Percentiles rank a stretch among this genome's conserved stretches.
These are phyloP conservation scores for Phyllosticta citribraziliensis DNA, from an alignment of 2,329 filamentous ascomycete species.

Conservation along the genomic window DNA sequence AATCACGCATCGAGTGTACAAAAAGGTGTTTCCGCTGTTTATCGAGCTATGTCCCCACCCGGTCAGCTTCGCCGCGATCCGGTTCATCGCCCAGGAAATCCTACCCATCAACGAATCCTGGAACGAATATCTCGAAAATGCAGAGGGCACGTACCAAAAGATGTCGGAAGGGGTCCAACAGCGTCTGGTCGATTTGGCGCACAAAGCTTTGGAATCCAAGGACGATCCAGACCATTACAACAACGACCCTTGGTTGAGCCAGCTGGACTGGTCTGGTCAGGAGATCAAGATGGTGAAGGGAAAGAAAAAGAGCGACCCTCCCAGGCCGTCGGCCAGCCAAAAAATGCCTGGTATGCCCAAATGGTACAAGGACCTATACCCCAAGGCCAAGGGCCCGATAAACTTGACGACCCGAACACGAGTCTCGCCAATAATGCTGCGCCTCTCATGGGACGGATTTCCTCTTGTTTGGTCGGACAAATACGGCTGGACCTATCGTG, in stretches of 20 bases:
- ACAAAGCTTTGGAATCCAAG: conserved; percentile 69
- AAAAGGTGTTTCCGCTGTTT: conserved; percentile 85
- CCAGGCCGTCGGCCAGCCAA: conserved; percentile 67
- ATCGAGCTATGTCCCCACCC: conserved; percentile 87
- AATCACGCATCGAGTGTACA: conserved; percentile 88
- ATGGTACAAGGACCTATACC: conserved; percentile 91
- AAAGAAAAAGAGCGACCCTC: conserved; percentile 75
- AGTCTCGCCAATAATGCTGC: conserved; percentile 74
- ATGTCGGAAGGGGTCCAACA: conserved; percentile 70
- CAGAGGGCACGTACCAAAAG: conserved; percentile 73
- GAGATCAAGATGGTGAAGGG: conserved; percentile 85
- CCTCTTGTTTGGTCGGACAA: conserved; percentile 89
- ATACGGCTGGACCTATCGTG: conserved; percentile 86
- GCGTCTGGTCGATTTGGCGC: conserved; percentile 61
- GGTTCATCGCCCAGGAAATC: conserved; percentile 89
- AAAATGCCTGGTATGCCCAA: conserved; percentile 91
- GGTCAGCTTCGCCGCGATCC: conserved; percentile 88
- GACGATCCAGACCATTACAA: conserved; percentile 57
- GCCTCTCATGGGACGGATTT: conserved; percentile 78
- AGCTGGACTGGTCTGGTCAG: conserved; percentile 93
- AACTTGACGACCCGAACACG: conserved; percentile 76
- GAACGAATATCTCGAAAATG: conserved; percentile 73
- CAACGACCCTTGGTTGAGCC: conserved; percentile 80
- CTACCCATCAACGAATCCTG: conserved; percentile 82
- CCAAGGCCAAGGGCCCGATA: conserved; percentile 58